These are phyloP conservation scores for Phytophthora lateralis DNA, from an alignment of 352 stramenopile species.

Conservation along the genomic window DNA sequence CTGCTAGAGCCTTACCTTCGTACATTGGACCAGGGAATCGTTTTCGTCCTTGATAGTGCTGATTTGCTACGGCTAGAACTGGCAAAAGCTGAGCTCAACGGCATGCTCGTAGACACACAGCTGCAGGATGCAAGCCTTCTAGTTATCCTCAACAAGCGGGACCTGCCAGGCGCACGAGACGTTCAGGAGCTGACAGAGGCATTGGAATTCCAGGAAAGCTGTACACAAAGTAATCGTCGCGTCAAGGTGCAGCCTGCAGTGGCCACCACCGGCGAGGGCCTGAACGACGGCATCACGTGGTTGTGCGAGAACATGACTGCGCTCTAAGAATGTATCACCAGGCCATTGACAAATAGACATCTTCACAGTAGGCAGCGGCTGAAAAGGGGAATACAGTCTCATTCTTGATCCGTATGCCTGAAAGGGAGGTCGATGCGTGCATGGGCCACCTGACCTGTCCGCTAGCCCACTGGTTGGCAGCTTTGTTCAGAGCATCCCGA, in stretches of 20 bases:
- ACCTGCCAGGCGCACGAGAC: conserved; percentile 56
- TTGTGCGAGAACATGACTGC: conserved; percentile 80
- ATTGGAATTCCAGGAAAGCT: conserved; percentile 62
- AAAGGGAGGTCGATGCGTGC: conserved; percentile 5
- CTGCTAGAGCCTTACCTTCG: not conserved
- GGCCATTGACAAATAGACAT: conserved; percentile 22
- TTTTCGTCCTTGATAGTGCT: conserved; percentile 86
- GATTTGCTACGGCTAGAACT: conserved; percentile 69
- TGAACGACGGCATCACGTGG: conserved; percentile 78
- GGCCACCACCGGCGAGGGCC: conserved; percentile 76
- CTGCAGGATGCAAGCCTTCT: conserved; percentile 71
- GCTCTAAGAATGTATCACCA: conserved; percentile 41
- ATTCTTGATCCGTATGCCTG: conserved; percentile 32
- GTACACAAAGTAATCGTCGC: conserved; percentile 48
- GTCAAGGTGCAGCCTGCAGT: conserved; percentile 71
- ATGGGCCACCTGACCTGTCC: not conserved
- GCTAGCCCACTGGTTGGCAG: conserved; percentile 4
- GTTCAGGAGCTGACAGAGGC: conserved; percentile 54
- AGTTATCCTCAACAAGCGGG: conserved; percentile 81
- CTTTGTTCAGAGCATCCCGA: conserved; percentile 10
- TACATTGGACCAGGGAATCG: conserved; percentile 51
- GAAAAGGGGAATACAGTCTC: conserved; percentile 32
- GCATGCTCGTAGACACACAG: conserved; percentile 71
- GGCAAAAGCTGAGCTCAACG: conserved; percentile 72
- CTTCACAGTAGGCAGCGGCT: conserved; percentile 11